Base-by-base conservation (phyloP, 768 basidiomycete genomes). In the Mycena latifolia region DNA sequence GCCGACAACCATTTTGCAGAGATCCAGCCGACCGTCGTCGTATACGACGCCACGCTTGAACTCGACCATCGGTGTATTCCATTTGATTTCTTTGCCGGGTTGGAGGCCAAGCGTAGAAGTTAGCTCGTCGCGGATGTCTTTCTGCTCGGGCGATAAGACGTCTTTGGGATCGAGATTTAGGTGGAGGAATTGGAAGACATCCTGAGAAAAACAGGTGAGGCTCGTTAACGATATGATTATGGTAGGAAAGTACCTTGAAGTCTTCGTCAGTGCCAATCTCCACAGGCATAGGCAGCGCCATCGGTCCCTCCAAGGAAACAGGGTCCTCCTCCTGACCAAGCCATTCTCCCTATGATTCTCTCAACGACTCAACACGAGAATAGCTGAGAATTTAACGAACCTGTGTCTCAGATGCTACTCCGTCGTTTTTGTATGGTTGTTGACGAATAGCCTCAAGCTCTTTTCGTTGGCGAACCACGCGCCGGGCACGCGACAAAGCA, bases 1-100 rank as follows among this genome's bases (percentile, higher is more conserved):
- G 6, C 69, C 69, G 15, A 71, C 58, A 5, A 71, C 66, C 67
- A 65, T 69, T 46, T 71, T 71, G 63, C 69, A 71, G 48, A 71
- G 62, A n/a, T 71, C 69, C 0, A 71, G 48, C 5, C 69, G 61
- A 3, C 66, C 62, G 24, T 71, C 69, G 5, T 64, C 60, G 55
- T 71, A 71, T n/a, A 71, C 58, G 25, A 69, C 63, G 29, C 69
- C 69, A 4, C 63, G 62, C 29, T 68, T 65, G 63, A 71, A 71
- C 56, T 71, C 69, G 35, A 71, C 55, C 66, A 68, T 65, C 22
- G 66, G 66, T 14, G 62, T 69, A 11, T 54, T 55, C 59, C 59
- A 66, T 46, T 66, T 66, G 48, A 61, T n/a, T 20, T 66, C 65
- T 1, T 37, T 14, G 39, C 66, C 66, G 20, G 55, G 43, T 35